Base-by-base conservation (phyloP, 169 alveolate genomes). In the Besnoitia besnoiti region DNA sequence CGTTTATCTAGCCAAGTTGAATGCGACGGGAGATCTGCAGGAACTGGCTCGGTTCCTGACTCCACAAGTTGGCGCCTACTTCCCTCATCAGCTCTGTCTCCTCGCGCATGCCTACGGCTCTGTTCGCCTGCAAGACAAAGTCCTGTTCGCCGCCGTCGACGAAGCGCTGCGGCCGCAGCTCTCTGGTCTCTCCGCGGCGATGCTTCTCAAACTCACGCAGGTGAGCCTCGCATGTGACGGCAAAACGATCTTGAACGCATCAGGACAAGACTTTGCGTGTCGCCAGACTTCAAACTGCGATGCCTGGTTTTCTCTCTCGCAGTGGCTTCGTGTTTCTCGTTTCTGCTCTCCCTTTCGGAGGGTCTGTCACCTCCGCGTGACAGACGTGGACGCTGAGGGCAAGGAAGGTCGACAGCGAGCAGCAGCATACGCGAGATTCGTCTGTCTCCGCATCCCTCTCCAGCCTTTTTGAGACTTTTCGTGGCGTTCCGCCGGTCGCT, bases 1-100 rank as follows among this genome's bases (percentile, higher is more conserved):
- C 89, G 91, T 51, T 76, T 94, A 95, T 55, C 92, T 95, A 84
- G 98, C 97, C 4, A 44, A 42, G 77, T 92, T 96, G 91, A 94
- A 85, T 46, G 97, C 97, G 33, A 93, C 95, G n/a, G 96, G 95
- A 0, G 96, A 94, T n/a, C 87, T 96, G 89, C 97, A 96, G 67
- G 90, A 91, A 46, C 92, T 96, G 73, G 89, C 96, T 0, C 90
- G 93, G n/a, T 92, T 92, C 82, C 87, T 96, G 62, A 49, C 42
- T 47, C 95, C 95, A 24, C 95, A 95, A 62, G 46, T 95, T 62
- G 90, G 85, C 50, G 44, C 85, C n/a, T 96, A 95, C 87, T 80
- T 95, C 35, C 97, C 97, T 61, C 51, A 91, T n/a, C 98, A 96
- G 88, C 87, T 96, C 77, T 94, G 94, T 47, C 82, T 85, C 44